Evolutionary conservation across 1,284 basidiomycete species (phyloP).

Genomic region (Fomes fomentarius): DNA sequence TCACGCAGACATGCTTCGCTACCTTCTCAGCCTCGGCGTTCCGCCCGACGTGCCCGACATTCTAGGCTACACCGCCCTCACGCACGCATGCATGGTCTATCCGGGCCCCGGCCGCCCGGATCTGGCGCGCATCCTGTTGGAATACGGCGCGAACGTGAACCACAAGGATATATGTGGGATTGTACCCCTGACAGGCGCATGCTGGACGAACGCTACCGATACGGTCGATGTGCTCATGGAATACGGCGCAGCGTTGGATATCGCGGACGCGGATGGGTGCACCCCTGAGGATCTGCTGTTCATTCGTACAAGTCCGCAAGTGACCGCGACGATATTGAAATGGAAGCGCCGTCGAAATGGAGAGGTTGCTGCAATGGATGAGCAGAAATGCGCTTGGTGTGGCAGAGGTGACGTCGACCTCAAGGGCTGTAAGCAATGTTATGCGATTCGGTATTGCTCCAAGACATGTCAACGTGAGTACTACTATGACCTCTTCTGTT

Average conservation of each 20-base stretch:
- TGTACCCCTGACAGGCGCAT: slow-evolving; percentile 42
- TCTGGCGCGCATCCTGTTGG: slow-evolving; percentile 37
- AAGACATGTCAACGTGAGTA: slow-evolving; percentile 53
- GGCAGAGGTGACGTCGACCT: slow-evolving; percentile 34
- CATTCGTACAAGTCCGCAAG: slow-evolving; percentile 43
- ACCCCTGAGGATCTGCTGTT: slow-evolving; percentile 37
- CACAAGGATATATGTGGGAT: slow-evolving; percentile 49
- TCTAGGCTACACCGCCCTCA: slow-evolving; percentile 51
- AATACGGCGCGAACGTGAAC: slow-evolving; percentile 43
- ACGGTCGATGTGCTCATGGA: slow-evolving; percentile 53
- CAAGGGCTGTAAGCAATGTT: slow-evolving; percentile 49
- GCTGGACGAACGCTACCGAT: slow-evolving; percentile 38
- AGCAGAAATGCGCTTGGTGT: slow-evolving; percentile 48
- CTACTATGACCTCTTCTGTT: too few species aligned
- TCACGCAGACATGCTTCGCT: slow-evolving; percentile 42
- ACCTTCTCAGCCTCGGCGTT: slow-evolving; percentile 46
- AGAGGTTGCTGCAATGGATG: slow-evolving; percentile 40
- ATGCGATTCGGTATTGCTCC: slow-evolving; percentile 52
- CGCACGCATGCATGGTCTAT: slow-evolving; percentile 42
- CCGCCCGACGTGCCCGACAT: slow-evolving; percentile 49
- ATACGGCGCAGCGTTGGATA: slow-evolving; percentile 47
- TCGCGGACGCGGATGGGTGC: slow-evolving; percentile 49
- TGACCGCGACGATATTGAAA: slow-evolving; percentile 48
- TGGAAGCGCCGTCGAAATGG: slow-evolving; percentile 53
- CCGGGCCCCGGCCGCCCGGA: background rate